A percentile compares a stretch with the other conserved stretches of the same genome.
phyloP scores from a whole-genome alignment of 768 basidiomycete species.

The Cystofilobasidium macerans region DNA sequence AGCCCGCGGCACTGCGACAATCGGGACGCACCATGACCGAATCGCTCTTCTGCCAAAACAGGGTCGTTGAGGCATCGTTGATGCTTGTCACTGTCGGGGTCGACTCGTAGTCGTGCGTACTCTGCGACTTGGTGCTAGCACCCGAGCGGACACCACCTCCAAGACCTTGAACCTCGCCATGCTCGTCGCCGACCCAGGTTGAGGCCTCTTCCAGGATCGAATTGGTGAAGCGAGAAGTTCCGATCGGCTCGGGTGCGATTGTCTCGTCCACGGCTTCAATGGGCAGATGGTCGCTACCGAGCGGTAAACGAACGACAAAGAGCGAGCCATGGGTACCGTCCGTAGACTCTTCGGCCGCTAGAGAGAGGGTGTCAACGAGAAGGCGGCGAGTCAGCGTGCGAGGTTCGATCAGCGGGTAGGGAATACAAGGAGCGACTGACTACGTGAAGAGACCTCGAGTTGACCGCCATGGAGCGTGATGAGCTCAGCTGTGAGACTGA shows the following conservation, averaged over 20 bases:
- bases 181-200: neutral
- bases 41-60: neutral
- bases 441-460: constrained; percentile 30
- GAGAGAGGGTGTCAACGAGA: too few relatives aligned
- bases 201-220: constrained; percentile 6
- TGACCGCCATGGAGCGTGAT: constrained; percentile 40
- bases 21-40: neutral
- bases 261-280: neutral
- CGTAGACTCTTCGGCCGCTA: constrained; percentile 27
- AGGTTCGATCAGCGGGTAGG: too few relatives aligned
- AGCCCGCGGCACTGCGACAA: too few relatives aligned
- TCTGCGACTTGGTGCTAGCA: too few relatives aligned
- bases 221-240: neutral
- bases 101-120: neutral
- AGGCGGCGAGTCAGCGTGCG: too few relatives aligned
- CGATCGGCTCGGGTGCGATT: neutral
- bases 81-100: neutral
- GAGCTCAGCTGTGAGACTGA: constrained; percentile 38
- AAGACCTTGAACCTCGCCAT: neutral
- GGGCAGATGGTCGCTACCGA: constrained; percentile 37
- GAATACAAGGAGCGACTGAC: too few relatives aligned
- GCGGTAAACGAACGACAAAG: constrained; percentile 38
- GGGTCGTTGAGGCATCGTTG: neutral
- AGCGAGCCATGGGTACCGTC: constrained; percentile 37
- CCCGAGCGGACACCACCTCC: too few relatives aligned